A percentile compares a stretch with the other conserved stretches of the same genome.
phyloP scores from a whole-genome alignment of 768 basidiomycete species.

The Lyophyllum semitale region DNA sequence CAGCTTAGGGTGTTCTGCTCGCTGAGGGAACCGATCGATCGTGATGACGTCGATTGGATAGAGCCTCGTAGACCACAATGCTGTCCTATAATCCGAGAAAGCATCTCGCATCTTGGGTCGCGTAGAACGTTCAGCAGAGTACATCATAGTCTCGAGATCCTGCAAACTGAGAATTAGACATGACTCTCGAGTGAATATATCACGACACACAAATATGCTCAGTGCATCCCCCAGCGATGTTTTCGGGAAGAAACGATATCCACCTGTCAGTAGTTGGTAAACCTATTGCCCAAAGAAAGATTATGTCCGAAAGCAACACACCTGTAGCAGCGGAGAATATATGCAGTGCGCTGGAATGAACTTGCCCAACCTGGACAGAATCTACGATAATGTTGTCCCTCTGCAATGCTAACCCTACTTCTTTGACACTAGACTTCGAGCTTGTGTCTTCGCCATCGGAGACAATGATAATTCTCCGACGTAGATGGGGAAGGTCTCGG shows the following conservation, averaged over 20 bases:
- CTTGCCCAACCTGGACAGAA: slow-evolving; percentile 27
- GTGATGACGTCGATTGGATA: slow-evolving; percentile 25
- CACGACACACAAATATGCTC: slow-evolving; percentile 26
- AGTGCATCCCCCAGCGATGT: slow-evolving; percentile 29
- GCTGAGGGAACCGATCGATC: slow-evolving; percentile 23
- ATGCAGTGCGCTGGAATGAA: slow-evolving; percentile 19
- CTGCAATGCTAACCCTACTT: slow-evolving; percentile 22
- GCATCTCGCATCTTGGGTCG: not conserved
- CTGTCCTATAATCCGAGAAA: not conserved
- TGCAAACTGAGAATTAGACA: slow-evolving; percentile 1
- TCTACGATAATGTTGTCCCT: slow-evolving; percentile 23
- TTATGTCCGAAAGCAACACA: not conserved
- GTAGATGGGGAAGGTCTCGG: slow-evolving; percentile 23
- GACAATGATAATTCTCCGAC: slow-evolving; percentile 27
- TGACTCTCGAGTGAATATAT: not conserved
- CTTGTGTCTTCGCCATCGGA: slow-evolving; percentile 30
- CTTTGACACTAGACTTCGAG: slow-evolving; percentile 12
- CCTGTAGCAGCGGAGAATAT: slow-evolving; percentile 29
- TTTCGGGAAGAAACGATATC: slow-evolving; percentile 28
- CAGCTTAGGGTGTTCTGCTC: slow-evolving; percentile 23
- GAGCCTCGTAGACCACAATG: slow-evolving; percentile 7
- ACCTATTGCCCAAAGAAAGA: not conserved
- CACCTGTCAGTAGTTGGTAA: slow-evolving; percentile 20
- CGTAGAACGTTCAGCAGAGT: slow-evolving; percentile 23
- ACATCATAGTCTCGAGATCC: slow-evolving; percentile 32